These are phyloP conservation scores for Piper longum DNA, from an alignment of 164 flowering plant species.

Conservation along the genomic window DNA sequence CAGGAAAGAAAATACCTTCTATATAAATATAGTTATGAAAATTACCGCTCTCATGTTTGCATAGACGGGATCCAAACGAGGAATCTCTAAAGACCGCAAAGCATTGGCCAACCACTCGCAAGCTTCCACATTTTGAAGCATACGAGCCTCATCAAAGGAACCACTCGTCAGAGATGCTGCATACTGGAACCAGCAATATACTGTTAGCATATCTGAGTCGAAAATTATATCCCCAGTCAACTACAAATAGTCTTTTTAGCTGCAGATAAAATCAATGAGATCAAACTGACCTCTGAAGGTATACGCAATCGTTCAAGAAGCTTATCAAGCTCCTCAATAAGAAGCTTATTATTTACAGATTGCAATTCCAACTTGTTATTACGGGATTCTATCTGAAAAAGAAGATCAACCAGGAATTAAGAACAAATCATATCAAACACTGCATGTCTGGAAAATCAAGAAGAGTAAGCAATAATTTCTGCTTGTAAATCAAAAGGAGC, in stretches of 20 bases:
- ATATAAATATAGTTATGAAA: background rate
- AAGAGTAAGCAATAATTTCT: background rate
- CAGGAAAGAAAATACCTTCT: background rate
- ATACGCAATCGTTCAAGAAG: slow-evolving; percentile 75
- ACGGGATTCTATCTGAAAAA: slow-evolving; percentile 80
- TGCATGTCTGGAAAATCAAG: background rate
- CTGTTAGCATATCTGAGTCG: background rate
- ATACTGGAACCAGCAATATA: slow-evolving; percentile 38
- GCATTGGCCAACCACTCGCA: slow-evolving; percentile 94
- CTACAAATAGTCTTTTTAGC: background rate
- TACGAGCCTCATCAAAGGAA: slow-evolving; percentile 83
- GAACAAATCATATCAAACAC: background rate
- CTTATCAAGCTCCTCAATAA: slow-evolving; percentile 86
- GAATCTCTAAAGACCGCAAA: slow-evolving; percentile 56
- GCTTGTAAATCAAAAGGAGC: too few species aligned
- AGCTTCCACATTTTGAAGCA: slow-evolving; percentile 87
- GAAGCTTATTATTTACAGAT: slow-evolving; percentile 81
- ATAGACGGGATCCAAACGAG: slow-evolving; percentile 68
- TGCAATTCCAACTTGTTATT: slow-evolving; percentile 97
- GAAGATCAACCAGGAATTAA: background rate
- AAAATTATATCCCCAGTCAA: background rate
- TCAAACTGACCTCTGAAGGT: slow-evolving; percentile 75
- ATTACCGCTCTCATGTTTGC: slow-evolving; percentile 88
- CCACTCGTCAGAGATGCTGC: slow-evolving; percentile 84
- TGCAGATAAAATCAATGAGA: slow-evolving; percentile 1